A percentile compares a stretch with the other conserved stretches of the same genome.
These are phyloP conservation scores for Rutstroemia sp. DNA, from an alignment of 2,329 filamentous ascomycete genomes.

Conservation along the genomic window DNA sequence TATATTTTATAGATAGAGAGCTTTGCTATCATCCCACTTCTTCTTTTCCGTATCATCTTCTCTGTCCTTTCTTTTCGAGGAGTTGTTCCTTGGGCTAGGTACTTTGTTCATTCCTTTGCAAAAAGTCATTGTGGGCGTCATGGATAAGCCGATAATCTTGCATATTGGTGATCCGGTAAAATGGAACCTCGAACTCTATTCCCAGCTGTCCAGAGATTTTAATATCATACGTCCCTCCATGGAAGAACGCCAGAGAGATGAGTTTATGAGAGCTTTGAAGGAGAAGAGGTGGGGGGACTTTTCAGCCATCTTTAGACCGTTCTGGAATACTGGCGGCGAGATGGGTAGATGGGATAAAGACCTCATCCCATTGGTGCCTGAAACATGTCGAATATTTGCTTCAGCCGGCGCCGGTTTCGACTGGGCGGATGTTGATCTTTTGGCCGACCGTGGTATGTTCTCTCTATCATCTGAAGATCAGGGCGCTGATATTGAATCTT, in stretches of 20 bases:
- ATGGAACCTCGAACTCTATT: slow-evolving; percentile 26
- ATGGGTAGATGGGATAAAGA: slow-evolving; percentile 58
- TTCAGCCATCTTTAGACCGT: slow-evolving; percentile 44
- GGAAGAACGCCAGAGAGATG: slow-evolving; percentile 43
- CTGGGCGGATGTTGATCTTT: slow-evolving; percentile 51
- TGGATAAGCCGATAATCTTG: slow-evolving; percentile 24
- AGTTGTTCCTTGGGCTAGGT: background rate
- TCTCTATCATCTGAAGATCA: background rate
- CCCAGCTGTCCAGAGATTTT: slow-evolving; percentile 34
- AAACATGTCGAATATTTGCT: slow-evolving; percentile 48
- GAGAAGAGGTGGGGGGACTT: slow-evolving; percentile 50
- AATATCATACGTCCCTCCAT: slow-evolving; percentile 42
- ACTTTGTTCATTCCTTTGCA: background rate
- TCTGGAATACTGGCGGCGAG: slow-evolving; percentile 58
- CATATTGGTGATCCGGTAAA: slow-evolving; percentile 30
- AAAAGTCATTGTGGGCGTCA: background rate
- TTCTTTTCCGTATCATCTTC: background rate
- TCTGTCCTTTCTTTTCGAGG: background rate
- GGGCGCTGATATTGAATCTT: background rate
- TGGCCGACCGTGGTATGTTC: slow-evolving; percentile 46
- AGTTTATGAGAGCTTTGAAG: slow-evolving; percentile 42
- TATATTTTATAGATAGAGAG: background rate
- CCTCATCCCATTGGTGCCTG: slow-evolving; percentile 46
- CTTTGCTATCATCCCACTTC: background rate
- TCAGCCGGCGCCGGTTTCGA: slow-evolving; percentile 57